Evolutionary conservation across 148 eudicot species (phyloP), one percentile per base, ranked within the genome.

Genomic region (Chenopodium quinoa): DNA sequence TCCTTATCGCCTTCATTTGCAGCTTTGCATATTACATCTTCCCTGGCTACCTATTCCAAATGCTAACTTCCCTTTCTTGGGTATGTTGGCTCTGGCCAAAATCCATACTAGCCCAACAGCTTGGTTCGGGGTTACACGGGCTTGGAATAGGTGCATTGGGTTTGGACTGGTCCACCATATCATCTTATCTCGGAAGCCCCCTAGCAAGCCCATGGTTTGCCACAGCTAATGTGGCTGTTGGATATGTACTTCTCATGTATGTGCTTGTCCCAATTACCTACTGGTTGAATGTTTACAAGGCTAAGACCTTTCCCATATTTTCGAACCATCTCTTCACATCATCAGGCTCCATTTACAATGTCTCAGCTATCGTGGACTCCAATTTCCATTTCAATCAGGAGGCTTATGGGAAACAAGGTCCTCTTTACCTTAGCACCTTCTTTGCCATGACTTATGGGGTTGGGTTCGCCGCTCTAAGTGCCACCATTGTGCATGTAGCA

Each of bases 141-240:
- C 97, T 97, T 12, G 99, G 99, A 2, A 88, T 97, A 0, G 86
- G 90, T 0, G 94, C 97, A 32, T 66, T 97, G 60, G 98, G 98
- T 54, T 65, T 97, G 1, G 99, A 97, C 81, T 97, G 98, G 99
- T 91, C 99, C 86, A 86, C 97, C 29, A 92, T 90, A 79, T 94
- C 99, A 1, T 86, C 99, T 10, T 97, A 97, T 86, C 94, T 97
- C 8, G 98, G 99, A 81, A 94, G 99, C 89, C 99, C 99, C 13
- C 84, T 97, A 1, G 99, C 98, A 27, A 94, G 99, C 86, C 99
- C 98, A 0, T 97, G 99, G 99, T 97, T 97, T 31, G 99, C 99
- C 72, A 97, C 99, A 5, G 99, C 98, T 50, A 97, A 97, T 84
- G 98, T 97, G 58, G 99, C 97, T 29, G 95, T 83, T 37, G 99